Conservation (phyloP, 176 grass and related monocot species). For the Typha latifolia region DNA sequence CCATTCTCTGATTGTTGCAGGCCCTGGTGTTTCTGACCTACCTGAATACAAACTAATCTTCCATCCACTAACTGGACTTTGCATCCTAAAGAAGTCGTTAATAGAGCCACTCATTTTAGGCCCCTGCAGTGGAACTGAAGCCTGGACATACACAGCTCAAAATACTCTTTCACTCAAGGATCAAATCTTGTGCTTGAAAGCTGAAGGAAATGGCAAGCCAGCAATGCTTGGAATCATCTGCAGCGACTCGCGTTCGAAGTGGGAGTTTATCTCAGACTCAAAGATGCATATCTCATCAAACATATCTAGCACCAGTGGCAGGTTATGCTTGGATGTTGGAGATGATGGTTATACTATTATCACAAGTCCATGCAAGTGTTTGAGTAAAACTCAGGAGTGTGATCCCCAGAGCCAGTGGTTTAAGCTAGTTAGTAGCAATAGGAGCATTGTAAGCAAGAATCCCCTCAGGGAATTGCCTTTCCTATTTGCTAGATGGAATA, state of each 20-base stretch:
- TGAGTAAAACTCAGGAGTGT: constrained; percentile 44
- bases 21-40: constrained; percentile 34
- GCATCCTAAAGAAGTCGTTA: constrained; percentile 19
- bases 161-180: constrained; percentile 21
- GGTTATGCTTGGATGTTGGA: constrained; percentile 66
- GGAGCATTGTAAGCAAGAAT: constrained; percentile 11
- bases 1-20: constrained; percentile 12
- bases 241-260: constrained; percentile 30
- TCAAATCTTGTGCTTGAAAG: constrained; percentile 38
- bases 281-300: constrained; percentile 56
- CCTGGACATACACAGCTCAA: constrained; percentile 11
- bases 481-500: not conserved
- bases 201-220: constrained; percentile 26
- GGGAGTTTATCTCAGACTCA: constrained; percentile 58
- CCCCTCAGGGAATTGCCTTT: not conserved
- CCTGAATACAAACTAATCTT: constrained; percentile 46
- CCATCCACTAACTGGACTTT: constrained; percentile 59
- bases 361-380: constrained; percentile 59
- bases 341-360: constrained; percentile 49
- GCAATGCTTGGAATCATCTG: constrained; percentile 31
- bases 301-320: not conserved
- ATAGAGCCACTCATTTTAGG: constrained; percentile 28
- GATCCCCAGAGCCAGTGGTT: constrained; percentile 82
- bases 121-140: constrained; percentile 24
- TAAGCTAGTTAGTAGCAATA: constrained; percentile 59